Conservation (phyloP, 257 asterid species). For the Ilex aquifolium region DNA sequence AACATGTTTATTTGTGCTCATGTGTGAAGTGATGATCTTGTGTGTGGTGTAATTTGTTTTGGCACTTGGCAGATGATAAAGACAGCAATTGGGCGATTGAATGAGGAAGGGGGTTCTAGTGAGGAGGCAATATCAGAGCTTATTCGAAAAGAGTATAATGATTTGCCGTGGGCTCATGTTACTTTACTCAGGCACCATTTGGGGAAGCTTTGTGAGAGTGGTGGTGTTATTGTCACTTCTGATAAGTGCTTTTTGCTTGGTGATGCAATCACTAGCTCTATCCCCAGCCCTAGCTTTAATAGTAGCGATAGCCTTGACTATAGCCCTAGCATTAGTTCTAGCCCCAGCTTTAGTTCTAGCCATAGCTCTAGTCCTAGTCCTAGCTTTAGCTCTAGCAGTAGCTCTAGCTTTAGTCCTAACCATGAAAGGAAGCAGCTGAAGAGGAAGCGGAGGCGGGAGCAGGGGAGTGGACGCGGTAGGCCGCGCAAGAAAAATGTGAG, state of each 20-base stretch:
- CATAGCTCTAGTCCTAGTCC: slow-evolving; percentile 2
- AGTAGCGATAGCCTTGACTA: slow-evolving; percentile 1
- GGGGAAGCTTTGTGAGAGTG: slow-evolving; percentile 29
- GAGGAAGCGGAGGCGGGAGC: slow-evolving; percentile 6
- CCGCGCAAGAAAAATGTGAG: slow-evolving; percentile 1
- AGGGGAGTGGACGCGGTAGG: neutral
- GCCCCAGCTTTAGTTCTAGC: neutral
- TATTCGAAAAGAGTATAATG: slow-evolving; percentile 26
- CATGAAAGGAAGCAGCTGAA: slow-evolving; percentile 1
- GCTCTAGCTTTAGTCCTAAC: neutral
- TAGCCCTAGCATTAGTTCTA: slow-evolving; percentile 7
- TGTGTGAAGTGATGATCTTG: no score
- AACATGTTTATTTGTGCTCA: no score
- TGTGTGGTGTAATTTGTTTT: no score
- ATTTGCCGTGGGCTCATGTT: slow-evolving; percentile 47
- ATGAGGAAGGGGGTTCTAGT: slow-evolving; percentile 37
- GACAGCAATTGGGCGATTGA: slow-evolving; percentile 41
- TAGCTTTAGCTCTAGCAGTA: slow-evolving; percentile 3
- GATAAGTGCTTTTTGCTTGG: slow-evolving; percentile 23
- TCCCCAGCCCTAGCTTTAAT: neutral
- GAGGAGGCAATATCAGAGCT: slow-evolving; percentile 47
- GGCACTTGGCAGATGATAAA: slow-evolving; percentile 47
- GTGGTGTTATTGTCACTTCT: slow-evolving; percentile 18
- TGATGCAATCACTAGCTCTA: slow-evolving; percentile 1
- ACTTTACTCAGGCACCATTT: slow-evolving; percentile 42